phyloP scores from a whole-genome alignment of 148 eudicot species.

The Tetragonia tetragonoides region DNA sequence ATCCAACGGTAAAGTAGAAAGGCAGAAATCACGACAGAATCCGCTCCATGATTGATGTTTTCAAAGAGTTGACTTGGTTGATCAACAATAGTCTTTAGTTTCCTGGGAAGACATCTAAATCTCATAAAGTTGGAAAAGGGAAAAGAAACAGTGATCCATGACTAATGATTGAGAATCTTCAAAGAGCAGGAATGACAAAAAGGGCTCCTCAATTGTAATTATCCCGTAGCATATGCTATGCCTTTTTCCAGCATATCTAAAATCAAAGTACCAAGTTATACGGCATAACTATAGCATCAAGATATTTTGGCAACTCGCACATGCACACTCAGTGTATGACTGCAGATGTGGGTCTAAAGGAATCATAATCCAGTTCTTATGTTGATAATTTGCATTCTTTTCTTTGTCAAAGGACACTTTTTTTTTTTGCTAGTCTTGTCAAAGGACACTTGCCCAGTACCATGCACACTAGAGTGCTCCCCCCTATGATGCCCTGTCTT shows the following conservation, averaged over 20 bases:
- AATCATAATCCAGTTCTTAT: not conserved
- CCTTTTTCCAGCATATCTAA: slow-evolving; percentile 2
- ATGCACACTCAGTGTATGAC: not conserved
- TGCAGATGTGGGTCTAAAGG: slow-evolving; percentile 9
- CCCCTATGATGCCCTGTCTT: not conserved
- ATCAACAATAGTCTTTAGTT: not conserved
- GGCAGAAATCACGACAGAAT: no score
- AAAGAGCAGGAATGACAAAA: not conserved
- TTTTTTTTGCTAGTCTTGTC: no score
- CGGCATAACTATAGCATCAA: not conserved
- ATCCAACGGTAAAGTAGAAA: no score
- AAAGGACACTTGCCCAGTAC: not conserved
- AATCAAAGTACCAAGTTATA: not conserved
- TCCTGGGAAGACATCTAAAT: not conserved
- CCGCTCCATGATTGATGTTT: not conserved
- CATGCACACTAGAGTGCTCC: not conserved
- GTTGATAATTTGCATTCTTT: not conserved
- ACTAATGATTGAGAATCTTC: not conserved
- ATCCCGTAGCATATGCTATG: slow-evolving; percentile 6
- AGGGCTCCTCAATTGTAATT: not conserved
- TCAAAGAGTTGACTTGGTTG: not conserved
- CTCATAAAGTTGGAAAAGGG: not conserved
- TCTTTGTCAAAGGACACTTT: not conserved
- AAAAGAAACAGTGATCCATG: not conserved
- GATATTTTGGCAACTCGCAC: not conserved